Base-by-base conservation (phyloP, 2,329 filamentous ascomycete species). In the Nemania abortiva region DNA sequence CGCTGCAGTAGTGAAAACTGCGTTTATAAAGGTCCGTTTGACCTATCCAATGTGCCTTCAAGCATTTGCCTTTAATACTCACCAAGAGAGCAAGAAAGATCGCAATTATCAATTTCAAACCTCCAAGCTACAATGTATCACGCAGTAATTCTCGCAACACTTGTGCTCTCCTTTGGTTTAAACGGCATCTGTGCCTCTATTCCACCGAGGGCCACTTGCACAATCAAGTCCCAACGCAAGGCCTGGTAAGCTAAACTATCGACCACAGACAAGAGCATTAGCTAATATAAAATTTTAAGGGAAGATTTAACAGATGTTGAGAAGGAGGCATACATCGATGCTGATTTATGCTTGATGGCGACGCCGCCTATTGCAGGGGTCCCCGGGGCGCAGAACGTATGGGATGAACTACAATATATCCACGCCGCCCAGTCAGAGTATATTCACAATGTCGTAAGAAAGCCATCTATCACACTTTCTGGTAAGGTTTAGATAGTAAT, bases 341-440 rank as follows among this genome's bases (percentile, higher is more conserved):
- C 53, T 10, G 65, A 67, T 4, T 20, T 62, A 34, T 67, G 65
- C 65, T 50, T 67, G 42, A 67, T 67, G 57, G 18, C 24, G 7
- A 29, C 65, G 6, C 50, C 65, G 1, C 57, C 65, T 20, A 31
- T 54, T 24, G 31, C 57, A 3, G 53, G 42, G 5, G 20, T 67
- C n/a, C 20, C 39, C 10, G 65, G 65, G 3, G 65, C 58, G 1
- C 6, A 39, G 6, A 62, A 24, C 5, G 11, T 58, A 6, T 67
- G 65, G 65, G 65, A 67, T 39, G 65, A 67, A 39, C 47, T 67
- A 5, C 49, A 55, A 29, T 67, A 52, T 27, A 57, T 53, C 5
- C 65, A 67, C 22, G 53, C 58, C 15, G 45, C 58, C 1, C 65
- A 67, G 24, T 52, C 52, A 6, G 58, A 63, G 20, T 62, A 62